Conservation (phyloP, 768 basidiomycete species). For the Boletus sp. region DNA sequence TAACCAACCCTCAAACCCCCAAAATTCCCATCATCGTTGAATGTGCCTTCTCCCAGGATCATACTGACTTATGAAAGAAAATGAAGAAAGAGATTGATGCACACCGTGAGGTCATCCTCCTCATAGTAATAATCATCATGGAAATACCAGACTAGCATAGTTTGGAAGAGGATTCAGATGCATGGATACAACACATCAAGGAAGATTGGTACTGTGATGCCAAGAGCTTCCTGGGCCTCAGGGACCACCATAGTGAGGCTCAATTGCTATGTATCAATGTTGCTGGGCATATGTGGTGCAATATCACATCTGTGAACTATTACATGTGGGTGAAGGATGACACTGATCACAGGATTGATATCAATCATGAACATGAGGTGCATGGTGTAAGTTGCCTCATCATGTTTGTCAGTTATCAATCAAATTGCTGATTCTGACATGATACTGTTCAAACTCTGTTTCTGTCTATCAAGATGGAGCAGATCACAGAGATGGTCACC, state of each 20-base stretch:
- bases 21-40: neutral
- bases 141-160: neutral
- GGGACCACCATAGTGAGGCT: neutral
- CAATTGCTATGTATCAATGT: neutral
- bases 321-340: neutral
- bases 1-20: neutral
- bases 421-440: too few species aligned
- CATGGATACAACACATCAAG: neutral
- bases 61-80: neutral
- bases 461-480: neutral
- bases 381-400: neutral
- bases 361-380: neutral
- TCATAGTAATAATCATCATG: neutral
- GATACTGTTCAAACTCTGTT: neutral
- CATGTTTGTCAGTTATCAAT: neutral
- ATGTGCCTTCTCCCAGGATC: constrained; percentile 2
- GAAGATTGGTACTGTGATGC: neutral
- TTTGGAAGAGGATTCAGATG: neutral
- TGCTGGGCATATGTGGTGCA: neutral
- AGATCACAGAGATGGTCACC: neutral
- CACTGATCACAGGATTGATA: neutral
- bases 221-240: neutral
- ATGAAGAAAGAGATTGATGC: neutral
- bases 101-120: neutral
- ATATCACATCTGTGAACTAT: neutral